A percentile compares a stretch with the other conserved stretches of the same genome.
These are phyloP conservation scores for Aspergillus sparsus DNA, from an alignment of 495 filamentous ascomycete genomes.

Conservation along the genomic window DNA sequence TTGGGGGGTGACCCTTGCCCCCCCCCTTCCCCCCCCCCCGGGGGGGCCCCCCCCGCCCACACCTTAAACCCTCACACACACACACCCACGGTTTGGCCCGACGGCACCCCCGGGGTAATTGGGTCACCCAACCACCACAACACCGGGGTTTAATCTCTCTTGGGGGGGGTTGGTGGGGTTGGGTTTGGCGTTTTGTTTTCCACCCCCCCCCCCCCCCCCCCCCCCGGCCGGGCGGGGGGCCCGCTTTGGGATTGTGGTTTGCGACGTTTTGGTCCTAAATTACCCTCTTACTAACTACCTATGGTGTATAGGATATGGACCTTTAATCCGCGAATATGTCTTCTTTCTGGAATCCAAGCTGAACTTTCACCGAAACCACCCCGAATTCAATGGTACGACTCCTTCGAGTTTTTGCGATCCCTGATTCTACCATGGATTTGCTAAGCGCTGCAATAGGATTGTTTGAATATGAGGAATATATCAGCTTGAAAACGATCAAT, in stretches of 20 bases:
- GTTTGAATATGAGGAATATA: slow-evolving; percentile 99
- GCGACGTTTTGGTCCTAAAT: not conserved
- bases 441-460: slow-evolving; percentile 52
- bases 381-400: slow-evolving; percentile 87
- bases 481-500: slow-evolving; percentile 95
- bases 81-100: no score
- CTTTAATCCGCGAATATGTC: slow-evolving; percentile 92
- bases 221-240: not conserved
- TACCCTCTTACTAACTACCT: not conserved
- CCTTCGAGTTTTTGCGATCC: not conserved
- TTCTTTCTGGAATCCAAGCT: slow-evolving; percentile 92
- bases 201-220: no score
- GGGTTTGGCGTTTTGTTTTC: no score
- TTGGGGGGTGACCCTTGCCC: no score
- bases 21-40: no score
- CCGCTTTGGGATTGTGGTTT: slow-evolving; percentile 18
- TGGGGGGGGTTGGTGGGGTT: no score
- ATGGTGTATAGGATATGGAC: slow-evolving; percentile 70
- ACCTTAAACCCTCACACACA: no score
- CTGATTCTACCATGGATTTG: not conserved
- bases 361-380: slow-evolving; percentile 91
- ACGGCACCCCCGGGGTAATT: no score
- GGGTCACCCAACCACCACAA: no score
- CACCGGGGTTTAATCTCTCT: no score
- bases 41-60: no score